Conservation (phyloP, 768 basidiomycete genomes). For the Pleurotus citrinopileatus region DNA sequence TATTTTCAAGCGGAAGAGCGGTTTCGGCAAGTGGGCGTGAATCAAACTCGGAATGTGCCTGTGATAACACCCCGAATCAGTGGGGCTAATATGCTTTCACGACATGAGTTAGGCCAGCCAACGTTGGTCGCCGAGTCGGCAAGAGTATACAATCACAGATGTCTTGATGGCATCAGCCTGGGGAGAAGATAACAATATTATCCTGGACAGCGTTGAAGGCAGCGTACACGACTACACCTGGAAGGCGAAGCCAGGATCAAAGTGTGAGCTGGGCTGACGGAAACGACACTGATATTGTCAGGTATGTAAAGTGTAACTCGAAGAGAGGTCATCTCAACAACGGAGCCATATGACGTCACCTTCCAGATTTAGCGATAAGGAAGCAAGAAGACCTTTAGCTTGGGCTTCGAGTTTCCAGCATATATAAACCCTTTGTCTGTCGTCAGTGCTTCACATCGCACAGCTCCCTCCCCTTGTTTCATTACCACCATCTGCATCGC, state of each 20-base stretch:
- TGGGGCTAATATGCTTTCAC: not conserved
- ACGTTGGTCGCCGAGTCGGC: not conserved
- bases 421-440: not conserved
- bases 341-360: not conserved
- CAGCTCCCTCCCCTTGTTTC: slow-evolving; percentile 6
- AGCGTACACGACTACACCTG: too few species aligned
- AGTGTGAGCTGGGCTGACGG: too few species aligned
- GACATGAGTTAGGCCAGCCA: not conserved
- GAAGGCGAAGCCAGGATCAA: too few species aligned
- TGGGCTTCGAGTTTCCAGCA: not conserved
- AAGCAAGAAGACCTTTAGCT: not conserved
- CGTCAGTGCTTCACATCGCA: not conserved
- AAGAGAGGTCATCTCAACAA: not conserved
- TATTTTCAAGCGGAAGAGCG: not conserved
- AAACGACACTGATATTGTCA: too few species aligned
- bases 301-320: not conserved
- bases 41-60: not conserved
- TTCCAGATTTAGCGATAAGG: slow-evolving; percentile 6
- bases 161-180: too few species aligned
- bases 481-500: slow-evolving; percentile 1
- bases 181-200: too few species aligned
- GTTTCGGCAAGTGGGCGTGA: not conserved
- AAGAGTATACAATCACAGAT: not conserved
- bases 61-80: not conserved
- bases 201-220: too few species aligned